Evolutionary conservation across 192 early-diverging fungal species (phyloP).

Genomic region (Chytriomyces sp.): DNA sequence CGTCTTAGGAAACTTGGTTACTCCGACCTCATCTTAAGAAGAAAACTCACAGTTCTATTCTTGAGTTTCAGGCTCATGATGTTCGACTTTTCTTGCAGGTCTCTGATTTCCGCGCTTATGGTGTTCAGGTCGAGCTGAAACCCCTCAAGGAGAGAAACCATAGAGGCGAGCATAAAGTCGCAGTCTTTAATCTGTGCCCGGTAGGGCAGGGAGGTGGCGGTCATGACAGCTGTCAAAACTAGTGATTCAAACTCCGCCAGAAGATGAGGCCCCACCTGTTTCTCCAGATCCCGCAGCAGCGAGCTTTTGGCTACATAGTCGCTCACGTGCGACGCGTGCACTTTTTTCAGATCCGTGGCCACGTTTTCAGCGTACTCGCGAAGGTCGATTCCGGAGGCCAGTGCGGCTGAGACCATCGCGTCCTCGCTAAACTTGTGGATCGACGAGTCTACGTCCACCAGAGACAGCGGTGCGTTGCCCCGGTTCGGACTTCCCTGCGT

Average conservation of each 20-base stretch:
- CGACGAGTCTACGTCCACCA: slow-evolving; percentile 17
- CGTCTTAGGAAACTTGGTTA: background rate
- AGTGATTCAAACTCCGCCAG: background rate
- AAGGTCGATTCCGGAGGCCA: slow-evolving; percentile 84
- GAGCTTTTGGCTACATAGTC: slow-evolving; percentile 9
- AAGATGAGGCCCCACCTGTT: background rate
- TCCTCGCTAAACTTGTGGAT: slow-evolving; percentile 83
- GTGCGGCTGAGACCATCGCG: slow-evolving; percentile 75
- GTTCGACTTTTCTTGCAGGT: slow-evolving; percentile 79
- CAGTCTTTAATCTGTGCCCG: slow-evolving; percentile 29
- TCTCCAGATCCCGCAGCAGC: background rate
- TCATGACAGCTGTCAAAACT: slow-evolving; percentile 6
- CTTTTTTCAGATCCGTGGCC: slow-evolving; percentile 66
- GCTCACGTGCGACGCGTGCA: slow-evolving; percentile 28
- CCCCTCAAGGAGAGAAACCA: slow-evolving; percentile 81
- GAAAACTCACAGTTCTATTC: slow-evolving; percentile 66
- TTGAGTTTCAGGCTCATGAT: slow-evolving; percentile 79
- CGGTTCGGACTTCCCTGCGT: background rate
- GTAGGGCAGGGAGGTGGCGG: background rate
- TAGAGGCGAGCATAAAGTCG: slow-evolving; percentile 67
- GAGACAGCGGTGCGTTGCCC: background rate
- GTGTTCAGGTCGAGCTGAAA: slow-evolving; percentile 88
- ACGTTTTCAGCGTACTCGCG: slow-evolving; percentile 81
- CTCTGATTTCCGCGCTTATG: slow-evolving; percentile 86
- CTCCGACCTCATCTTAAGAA: background rate